A percentile compares a stretch with the other conserved stretches of the same genome.
These are phyloP conservation scores for Aspergillus nidulans DNA, from an alignment of 495 filamentous ascomycete genomes.

Conservation along the genomic window DNA sequence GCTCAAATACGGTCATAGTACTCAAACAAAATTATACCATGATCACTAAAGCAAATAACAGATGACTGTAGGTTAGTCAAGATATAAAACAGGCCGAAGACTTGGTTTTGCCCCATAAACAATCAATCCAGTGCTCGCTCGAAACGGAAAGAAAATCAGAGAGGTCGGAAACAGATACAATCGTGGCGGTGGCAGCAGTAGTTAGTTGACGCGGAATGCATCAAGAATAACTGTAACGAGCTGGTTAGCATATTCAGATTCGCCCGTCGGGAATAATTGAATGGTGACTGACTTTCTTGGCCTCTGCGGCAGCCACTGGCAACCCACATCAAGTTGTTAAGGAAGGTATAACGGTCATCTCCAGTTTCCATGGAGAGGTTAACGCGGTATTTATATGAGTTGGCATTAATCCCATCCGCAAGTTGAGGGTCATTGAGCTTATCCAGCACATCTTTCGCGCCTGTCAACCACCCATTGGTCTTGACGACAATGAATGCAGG, in stretches of 20 bases:
- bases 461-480: slow-evolving; percentile 53
- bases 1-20: background rate
- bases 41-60: background rate
- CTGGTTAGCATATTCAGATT: background rate
- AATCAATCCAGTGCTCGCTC: slow-evolving; percentile 34
- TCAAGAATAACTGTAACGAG: slow-evolving; percentile 43
- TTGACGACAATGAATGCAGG: slow-evolving; percentile 58
- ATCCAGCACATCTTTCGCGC: slow-evolving; percentile 54
- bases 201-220: slow-evolving; percentile 45
- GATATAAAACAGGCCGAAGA: background rate
- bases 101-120: slow-evolving; percentile 30
- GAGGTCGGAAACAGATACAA: slow-evolving; percentile 23
- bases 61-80: background rate
- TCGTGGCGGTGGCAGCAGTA: slow-evolving; percentile 1
- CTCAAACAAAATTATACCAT: background rate
- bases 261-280: background rate
- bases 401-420: slow-evolving; percentile 51
- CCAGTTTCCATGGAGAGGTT: slow-evolving; percentile 58
- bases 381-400: slow-evolving; percentile 53
- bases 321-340: slow-evolving; percentile 61
- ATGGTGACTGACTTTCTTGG: slow-evolving; percentile 44
- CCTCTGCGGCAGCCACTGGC: slow-evolving; percentile 55
- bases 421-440: slow-evolving; percentile 49
- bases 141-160: slow-evolving; percentile 26
- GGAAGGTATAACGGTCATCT: slow-evolving; percentile 56